Percentiles rank a stretch among this genome's conserved stretches.
Evolutionary conservation across 2,329 filamentous ascomycete species (phyloP).

Genomic region (Phaeosphaeria sp.): DNA sequence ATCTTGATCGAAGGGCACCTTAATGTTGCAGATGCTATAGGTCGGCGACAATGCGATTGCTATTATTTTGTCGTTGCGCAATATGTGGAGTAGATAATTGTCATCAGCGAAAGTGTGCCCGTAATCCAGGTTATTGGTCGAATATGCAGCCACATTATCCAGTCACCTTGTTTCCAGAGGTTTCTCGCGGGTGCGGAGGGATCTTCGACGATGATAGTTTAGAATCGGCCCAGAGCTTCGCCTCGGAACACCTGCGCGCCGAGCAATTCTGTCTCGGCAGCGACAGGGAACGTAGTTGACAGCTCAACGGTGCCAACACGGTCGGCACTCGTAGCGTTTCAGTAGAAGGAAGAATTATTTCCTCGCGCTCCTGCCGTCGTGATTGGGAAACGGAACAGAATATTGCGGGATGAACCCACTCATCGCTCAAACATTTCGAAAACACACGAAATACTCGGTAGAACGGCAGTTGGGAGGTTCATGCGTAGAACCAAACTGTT

Average conservation of each 20-base stretch:
- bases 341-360: not conserved
- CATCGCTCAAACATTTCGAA: not conserved
- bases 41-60: not conserved
- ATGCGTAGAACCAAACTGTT: not conserved
- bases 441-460: not conserved
- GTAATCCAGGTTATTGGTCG: not conserved
- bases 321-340: not conserved
- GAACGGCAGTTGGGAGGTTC: not conserved
- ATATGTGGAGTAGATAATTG: no score
- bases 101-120: not conserved
- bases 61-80: no score
- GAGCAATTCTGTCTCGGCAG: not conserved
- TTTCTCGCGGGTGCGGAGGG: not conserved
- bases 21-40: not conserved
- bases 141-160: not conserved
- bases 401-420: not conserved
- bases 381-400: constrained; percentile 1
- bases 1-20: not conserved
- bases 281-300: not conserved
- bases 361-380: not conserved
- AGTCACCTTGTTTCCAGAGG: not conserved
- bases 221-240: not conserved
- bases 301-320: not conserved
- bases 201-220: not conserved
- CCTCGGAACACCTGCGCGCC: not conserved